phyloP scores from a whole-genome alignment of 129 eudicot genomes.

The carrot (Daucus carota) region DNA sequence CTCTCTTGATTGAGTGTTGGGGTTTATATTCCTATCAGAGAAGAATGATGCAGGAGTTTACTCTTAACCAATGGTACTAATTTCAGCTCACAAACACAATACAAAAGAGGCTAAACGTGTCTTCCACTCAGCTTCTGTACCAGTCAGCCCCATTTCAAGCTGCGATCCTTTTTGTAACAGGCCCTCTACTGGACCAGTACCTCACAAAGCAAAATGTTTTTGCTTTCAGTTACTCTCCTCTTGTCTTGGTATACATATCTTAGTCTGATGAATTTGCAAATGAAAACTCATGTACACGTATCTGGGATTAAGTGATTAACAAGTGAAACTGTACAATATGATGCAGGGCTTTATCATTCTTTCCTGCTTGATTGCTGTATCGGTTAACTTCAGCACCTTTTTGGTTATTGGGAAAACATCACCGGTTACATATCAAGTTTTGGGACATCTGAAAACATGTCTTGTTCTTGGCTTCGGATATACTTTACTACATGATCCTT shows the following conservation, averaged over 20 bases:
- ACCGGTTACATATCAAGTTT: slow-evolving; percentile 92
- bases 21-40: neutral
- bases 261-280: neutral
- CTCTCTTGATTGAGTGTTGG: neutral
- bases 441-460: slow-evolving; percentile 91
- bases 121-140: slow-evolving; percentile 89
- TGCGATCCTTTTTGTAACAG: slow-evolving; percentile 73
- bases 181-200: slow-evolving; percentile 78
- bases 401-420: slow-evolving; percentile 96
- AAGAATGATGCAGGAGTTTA: neutral
- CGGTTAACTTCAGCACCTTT: slow-evolving; percentile 94
- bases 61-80: slow-evolving; percentile 19
- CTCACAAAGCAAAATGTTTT: slow-evolving; percentile 80
- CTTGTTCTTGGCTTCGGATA: slow-evolving; percentile 97
- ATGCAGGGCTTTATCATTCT: slow-evolving; percentile 72
- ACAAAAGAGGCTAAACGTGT: slow-evolving; percentile 82
- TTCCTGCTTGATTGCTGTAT: slow-evolving; percentile 93
- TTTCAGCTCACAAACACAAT: slow-evolving; percentile 91
- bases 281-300: neutral
- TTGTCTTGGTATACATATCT: slow-evolving; percentile 49
- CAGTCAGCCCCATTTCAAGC: slow-evolving; percentile 99
- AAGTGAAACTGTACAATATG: neutral
- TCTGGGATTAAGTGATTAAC: neutral
- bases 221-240: slow-evolving; percentile 73
- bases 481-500: slow-evolving; percentile 84